phyloP scores from a whole-genome alignment of 164 flowering plant genomes.

The grape (Vitis vinifera) region ASM3070453v1 NC_081810.1:1142501-1143000 shows the following conservation, averaged over 20 bases:
- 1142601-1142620: background rate
- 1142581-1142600: constrained; percentile 1
- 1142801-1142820: constrained; percentile 10
- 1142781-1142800: constrained; percentile 32
- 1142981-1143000: constrained; percentile 54
- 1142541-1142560: no score
- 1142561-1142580: background rate
- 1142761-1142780: constrained; percentile 35
- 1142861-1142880: constrained; percentile 39
- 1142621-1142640: constrained; percentile 1
- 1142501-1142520: no score
- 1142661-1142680: background rate
- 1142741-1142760: constrained; percentile 35
- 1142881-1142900: constrained; percentile 45
- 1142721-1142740: constrained; percentile 24
- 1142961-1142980: constrained; percentile 50
- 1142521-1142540: no score
- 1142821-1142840: constrained; percentile 34
- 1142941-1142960: constrained; percentile 51
- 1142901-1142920: constrained; percentile 59
- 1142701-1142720: constrained; percentile 1
- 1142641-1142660: background rate
- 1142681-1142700: background rate
- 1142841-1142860: constrained; percentile 48
- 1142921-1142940: constrained; percentile 25